Base-by-base conservation (phyloP, 768 basidiomycete species). In the Glaciozyma martinii region DNA sequence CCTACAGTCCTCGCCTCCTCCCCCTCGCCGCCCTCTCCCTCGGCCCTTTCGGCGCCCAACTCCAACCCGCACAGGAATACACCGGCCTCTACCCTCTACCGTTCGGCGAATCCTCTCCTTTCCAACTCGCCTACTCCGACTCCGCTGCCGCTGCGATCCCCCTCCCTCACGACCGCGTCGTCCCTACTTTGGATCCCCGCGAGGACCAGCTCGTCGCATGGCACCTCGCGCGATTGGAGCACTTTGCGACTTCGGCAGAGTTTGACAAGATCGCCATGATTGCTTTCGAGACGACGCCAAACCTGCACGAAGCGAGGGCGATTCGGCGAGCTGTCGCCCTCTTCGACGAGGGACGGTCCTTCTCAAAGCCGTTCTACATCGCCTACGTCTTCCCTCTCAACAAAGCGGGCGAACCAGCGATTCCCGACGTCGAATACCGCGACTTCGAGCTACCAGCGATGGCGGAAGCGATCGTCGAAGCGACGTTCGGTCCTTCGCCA, bases 211-310 rank as follows among this genome's bases (percentile, higher is more conserved):
- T 79, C 52, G 61, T 66, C 4, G 61, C 69, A 29, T 77, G 74
- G 66, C 77, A 79, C 60, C 69, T 77, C 18, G 61, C 68, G 30
- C 74, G 76, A 30, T 66, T 79, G 5, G 42, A 54, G n/a, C 67
- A 74, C 30, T 76, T 74, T 61, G 65, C 75, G 1, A 10, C 18
- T 2, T 59, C 71, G 33, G 33, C 65, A 12, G 53, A 62, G 2
- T 75, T 75, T 71, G 32, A 56, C 27, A 53, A 62, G 4, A 54
- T 78, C 43, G 67, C 66, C 9, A 72, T 77, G 71, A 58, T 78
- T 25, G 75, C 72, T 3, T 78, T 79, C 64, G 78, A 79, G 70
- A 79, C 78, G 16, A 71, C 77, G 30, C 33, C 33, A n/a, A 56
- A 76, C 9, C 25, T 77, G 2, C 50, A 55, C 12, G 78, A 79